A percentile compares a stretch with the other conserved stretches of the same genome.
Conservation (phyloP, 169 alveolate species). For the Eimeria praecox region DNA sequence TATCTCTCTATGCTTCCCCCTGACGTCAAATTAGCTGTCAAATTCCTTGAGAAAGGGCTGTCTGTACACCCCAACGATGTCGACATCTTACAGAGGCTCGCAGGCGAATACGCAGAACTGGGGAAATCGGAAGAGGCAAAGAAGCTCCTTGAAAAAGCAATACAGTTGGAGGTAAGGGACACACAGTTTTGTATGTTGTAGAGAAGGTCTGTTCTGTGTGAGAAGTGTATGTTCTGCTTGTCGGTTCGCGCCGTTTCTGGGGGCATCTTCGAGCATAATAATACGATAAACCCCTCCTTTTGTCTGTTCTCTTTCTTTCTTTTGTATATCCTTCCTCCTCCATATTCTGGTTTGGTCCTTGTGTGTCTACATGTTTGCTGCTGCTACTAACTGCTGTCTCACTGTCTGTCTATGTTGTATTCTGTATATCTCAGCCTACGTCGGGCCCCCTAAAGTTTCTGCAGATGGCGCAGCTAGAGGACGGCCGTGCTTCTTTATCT, state of each 20-base stretch:
- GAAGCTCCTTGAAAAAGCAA: constrained; percentile 13
- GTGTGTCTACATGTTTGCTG: background rate
- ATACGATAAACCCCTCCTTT: too few relatives aligned
- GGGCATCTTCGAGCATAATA: too few relatives aligned
- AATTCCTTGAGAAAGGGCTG: constrained; percentile 49
- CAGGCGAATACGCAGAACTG: constrained; percentile 32
- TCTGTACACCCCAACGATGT: constrained; percentile 55
- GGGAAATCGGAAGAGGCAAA: constrained; percentile 26
- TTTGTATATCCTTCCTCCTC: background rate
- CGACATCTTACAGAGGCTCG: constrained; percentile 30
- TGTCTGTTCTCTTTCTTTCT: too few relatives aligned
- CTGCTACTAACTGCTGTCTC: background rate
- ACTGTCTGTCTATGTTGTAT: constrained; percentile 21
- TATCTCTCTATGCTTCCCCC: constrained; percentile 21
- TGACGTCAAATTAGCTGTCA: constrained; percentile 11
- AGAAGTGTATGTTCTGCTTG: too few relatives aligned
- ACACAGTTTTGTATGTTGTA: background rate
- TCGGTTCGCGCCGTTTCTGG: too few relatives aligned
- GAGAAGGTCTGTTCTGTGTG: background rate
- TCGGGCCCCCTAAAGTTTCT: constrained; percentile 62
- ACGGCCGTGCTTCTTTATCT: constrained; percentile 40
- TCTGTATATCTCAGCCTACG: constrained; percentile 6
- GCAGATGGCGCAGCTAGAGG: constrained; percentile 72
- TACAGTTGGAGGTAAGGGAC: constrained; percentile 20
- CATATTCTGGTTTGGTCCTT: background rate